A percentile compares a stretch with the other conserved stretches of the same genome.
These are phyloP conservation scores for Aspergillus sp. DNA, from an alignment of 2,329 filamentous ascomycete species.

Conservation along the genomic window DNA sequence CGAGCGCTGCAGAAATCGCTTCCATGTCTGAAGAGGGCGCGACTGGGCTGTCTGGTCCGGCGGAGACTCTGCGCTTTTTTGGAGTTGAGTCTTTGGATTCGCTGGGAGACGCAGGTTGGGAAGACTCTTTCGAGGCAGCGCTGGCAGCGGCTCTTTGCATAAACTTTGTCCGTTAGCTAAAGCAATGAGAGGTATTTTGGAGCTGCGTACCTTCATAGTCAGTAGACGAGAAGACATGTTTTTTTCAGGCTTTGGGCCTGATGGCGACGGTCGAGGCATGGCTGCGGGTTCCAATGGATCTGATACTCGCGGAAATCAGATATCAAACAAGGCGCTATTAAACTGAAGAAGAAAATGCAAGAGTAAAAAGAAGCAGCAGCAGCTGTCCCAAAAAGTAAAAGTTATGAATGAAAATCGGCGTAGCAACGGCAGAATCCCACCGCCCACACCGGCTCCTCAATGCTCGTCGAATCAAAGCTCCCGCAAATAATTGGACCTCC, in stretches of 20 bases:
- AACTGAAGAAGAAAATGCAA: not conserved
- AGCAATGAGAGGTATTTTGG: not conserved
- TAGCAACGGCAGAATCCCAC: constrained; percentile 20
- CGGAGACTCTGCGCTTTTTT: constrained; percentile 39
- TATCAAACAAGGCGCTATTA: not conserved
- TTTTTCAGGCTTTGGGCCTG: constrained; percentile 60
- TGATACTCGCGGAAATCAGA: constrained; percentile 3
- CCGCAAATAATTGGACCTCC: constrained; percentile 18
- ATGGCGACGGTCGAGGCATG: constrained; percentile 43
- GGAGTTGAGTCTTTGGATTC: constrained; percentile 35
- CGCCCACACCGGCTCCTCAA: constrained; percentile 25
- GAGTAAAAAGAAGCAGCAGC: not conserved
- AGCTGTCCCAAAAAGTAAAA: not conserved
- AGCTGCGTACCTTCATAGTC: constrained; percentile 71
- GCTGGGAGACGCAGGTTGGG: constrained; percentile 50
- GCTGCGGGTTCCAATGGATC: constrained; percentile 2
- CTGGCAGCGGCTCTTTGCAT: constrained; percentile 84
- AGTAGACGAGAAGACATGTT: constrained; percentile 83
- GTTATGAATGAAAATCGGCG: constrained; percentile 12
- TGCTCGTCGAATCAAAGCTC: constrained; percentile 20
- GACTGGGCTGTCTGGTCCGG: constrained; percentile 17
- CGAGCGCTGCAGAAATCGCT: constrained; percentile 41
- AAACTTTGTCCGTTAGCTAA: constrained; percentile 53
- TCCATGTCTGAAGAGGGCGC: constrained; percentile 37
- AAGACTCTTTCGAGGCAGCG: constrained; percentile 43